phyloP scores from a whole-genome alignment of 2,329 filamentous ascomycete species.

The Didymellaceae sp. region DNA sequence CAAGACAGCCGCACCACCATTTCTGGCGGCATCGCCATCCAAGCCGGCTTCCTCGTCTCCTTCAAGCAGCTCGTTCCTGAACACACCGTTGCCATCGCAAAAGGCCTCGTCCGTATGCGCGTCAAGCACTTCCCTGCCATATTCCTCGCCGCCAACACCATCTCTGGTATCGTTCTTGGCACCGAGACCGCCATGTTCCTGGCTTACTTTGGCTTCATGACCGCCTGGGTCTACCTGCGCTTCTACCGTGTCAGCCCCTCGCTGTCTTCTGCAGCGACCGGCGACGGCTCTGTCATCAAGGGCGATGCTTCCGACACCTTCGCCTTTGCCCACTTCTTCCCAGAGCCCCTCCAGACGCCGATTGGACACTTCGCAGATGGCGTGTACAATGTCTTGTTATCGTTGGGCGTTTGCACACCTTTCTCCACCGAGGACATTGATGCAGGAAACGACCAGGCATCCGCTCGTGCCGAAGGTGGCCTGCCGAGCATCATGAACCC shows the following conservation, averaged over 20 bases:
- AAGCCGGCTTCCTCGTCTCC: conserved; percentile 92
- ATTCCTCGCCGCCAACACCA: conserved; percentile 73
- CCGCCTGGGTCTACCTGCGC: conserved; percentile 93
- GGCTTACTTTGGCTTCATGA: conserved; percentile 79
- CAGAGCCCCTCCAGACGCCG: conserved; percentile 78
- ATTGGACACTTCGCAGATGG: conserved; percentile 75
- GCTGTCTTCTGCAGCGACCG: conserved; percentile 60
- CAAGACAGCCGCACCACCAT: conserved; percentile 74
- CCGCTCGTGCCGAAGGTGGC: conserved; percentile 66
- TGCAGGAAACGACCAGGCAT: conserved; percentile 73
- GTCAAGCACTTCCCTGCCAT: conserved; percentile 82
- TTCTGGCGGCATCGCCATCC: conserved; percentile 85
- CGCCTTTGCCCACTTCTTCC: conserved; percentile 95
- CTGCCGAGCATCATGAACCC: conserved; percentile 65
- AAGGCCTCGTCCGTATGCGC: conserved; percentile 84
- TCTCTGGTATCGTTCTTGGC: conserved; percentile 68
- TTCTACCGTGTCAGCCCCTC: conserved; percentile 84
- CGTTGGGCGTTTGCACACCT: conserved; percentile 79
- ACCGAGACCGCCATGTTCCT: conserved; percentile 82
- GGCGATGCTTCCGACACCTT: conserved; percentile 97
- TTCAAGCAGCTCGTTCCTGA: conserved; percentile 98
- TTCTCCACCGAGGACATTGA: conserved; percentile 84
- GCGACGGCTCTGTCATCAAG: conserved; percentile 64
- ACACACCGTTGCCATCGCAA: conserved; percentile 93
- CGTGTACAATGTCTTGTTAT: conserved; percentile 76